Conservation (phyloP, 106 monocot genomes). For the Iris macrosiphon region DNA sequence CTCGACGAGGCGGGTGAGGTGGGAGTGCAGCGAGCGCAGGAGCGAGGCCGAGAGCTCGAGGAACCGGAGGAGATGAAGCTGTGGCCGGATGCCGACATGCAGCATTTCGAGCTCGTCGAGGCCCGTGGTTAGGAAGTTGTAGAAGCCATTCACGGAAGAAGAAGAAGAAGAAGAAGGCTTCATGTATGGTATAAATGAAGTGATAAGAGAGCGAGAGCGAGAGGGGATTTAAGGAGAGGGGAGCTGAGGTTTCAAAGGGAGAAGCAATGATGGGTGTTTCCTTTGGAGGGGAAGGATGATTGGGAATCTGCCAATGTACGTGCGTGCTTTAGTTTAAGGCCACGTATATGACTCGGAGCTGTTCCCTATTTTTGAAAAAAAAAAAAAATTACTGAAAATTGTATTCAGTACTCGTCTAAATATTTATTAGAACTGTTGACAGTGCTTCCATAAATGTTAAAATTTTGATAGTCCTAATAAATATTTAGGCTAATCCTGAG, state of each 20-base stretch:
- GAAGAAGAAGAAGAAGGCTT: slow-evolving; percentile 21
- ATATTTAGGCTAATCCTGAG: no score
- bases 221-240: neutral
- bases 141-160: slow-evolving; percentile 57
- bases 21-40: slow-evolving; percentile 47
- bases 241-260: slow-evolving; percentile 32
- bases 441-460: no score
- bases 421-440: no score
- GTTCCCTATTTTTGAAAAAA: no score
- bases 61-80: slow-evolving; percentile 50
- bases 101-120: slow-evolving; percentile 55
- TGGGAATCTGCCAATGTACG: slow-evolving; percentile 59
- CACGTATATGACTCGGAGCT: no score
- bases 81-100: slow-evolving; percentile 18
- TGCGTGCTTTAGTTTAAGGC: slow-evolving; percentile 29
- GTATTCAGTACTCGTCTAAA: no score
- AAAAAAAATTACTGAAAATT: no score
- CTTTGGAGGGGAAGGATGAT: slow-evolving; percentile 82
- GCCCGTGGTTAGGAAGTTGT: slow-evolving; percentile 42
- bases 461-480: no score
- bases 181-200: slow-evolving; percentile 11
- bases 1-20: slow-evolving; percentile 46
- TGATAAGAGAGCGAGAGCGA: neutral
- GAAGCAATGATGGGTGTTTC: slow-evolving; percentile 82
- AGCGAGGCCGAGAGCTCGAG: slow-evolving; percentile 34